Conservation (phyloP, 768 basidiomycete species). For the Gloeopeniophorella convolvens region DNA sequence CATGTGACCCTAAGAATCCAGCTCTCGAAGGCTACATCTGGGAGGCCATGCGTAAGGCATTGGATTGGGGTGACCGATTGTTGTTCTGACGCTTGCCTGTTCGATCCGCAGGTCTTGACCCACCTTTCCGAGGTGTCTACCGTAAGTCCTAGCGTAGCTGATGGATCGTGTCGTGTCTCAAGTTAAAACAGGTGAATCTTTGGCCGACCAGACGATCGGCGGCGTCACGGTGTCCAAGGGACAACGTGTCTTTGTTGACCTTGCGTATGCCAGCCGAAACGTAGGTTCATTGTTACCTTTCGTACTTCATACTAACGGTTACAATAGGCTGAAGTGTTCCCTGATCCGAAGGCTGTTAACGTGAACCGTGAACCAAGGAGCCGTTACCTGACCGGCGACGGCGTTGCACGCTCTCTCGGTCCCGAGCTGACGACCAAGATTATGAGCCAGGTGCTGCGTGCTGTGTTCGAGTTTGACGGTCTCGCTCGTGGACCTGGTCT, state of each 20-base stretch:
- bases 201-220: conserved; percentile 40
- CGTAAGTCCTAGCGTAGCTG: conserved; percentile 35
- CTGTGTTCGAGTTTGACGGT: conserved; percentile 50
- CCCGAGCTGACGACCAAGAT: conserved; percentile 54
- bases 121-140: conserved; percentile 63
- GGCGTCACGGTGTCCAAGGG: conserved; percentile 38
- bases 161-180: neutral
- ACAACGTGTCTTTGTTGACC: conserved; percentile 56
- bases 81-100: conserved; percentile 10
- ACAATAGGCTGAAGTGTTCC: conserved; percentile 45
- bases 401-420: conserved; percentile 41
- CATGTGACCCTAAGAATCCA: conserved; percentile 31
- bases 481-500: conserved; percentile 61
- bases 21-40: conserved; percentile 49
- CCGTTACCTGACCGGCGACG: conserved; percentile 44
- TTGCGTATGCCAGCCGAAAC: conserved; percentile 48
- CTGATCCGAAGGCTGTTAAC: conserved; percentile 40
- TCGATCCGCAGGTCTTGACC: conserved; percentile 54
- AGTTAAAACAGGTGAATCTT: conserved; percentile 36
- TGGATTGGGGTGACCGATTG: neutral
- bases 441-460: conserved; percentile 56
- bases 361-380: conserved; percentile 37
- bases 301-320: neutral
- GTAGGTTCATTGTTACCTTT: conserved; percentile 30
- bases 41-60: conserved; percentile 61